phyloP scores from a whole-genome alignment of 495 filamentous ascomycete species.

The Schizothecium vesticola region DNA sequence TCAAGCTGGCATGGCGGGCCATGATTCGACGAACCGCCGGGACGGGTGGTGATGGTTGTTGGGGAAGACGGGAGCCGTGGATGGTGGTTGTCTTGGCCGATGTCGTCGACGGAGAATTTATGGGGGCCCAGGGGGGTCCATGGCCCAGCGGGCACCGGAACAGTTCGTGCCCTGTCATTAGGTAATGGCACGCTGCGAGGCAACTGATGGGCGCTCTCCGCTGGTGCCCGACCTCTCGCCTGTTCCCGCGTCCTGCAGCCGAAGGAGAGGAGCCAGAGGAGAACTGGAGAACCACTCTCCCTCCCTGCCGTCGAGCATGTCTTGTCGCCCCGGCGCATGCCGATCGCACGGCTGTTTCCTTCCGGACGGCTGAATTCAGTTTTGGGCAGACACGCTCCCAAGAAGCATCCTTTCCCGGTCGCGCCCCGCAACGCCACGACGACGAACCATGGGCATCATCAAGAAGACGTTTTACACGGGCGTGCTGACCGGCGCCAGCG shows the following conservation, averaged over 20 bases:
- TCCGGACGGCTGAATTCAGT: neutral
- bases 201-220: neutral
- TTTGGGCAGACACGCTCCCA: neutral
- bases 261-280: neutral
- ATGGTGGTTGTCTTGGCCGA: neutral
- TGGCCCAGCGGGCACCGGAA: neutral
- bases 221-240: neutral
- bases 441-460: slow-evolving; percentile 43
- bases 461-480: slow-evolving; percentile 39
- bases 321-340: too few relatives aligned
- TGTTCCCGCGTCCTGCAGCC: neutral
- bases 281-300: too few relatives aligned
- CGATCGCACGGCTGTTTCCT: neutral
- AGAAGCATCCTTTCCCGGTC: neutral
- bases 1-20: neutral
- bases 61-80: neutral
- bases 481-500: slow-evolving; percentile 33
- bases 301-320: neutral
- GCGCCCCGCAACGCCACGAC: neutral
- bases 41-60: neutral
- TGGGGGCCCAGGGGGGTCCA: neutral
- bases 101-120: neutral
- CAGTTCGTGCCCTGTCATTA: neutral
- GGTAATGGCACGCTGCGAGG: neutral
- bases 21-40: neutral